These are phyloP conservation scores for Gossypium laxum DNA, from an alignment of 441 rosid species.

Conservation along the genomic window DNA sequence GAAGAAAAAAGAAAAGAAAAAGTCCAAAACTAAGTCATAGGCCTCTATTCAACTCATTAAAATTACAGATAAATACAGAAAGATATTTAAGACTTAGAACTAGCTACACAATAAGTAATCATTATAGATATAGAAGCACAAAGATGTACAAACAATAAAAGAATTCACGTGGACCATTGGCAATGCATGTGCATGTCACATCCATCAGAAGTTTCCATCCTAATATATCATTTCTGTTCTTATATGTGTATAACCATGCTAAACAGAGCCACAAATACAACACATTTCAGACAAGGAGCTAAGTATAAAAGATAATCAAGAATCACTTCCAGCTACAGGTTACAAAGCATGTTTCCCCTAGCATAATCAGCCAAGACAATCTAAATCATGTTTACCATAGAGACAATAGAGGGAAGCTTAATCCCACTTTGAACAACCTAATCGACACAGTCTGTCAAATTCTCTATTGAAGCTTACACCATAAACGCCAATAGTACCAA, in stretches of 20 bases:
- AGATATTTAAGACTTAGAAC: neutral
- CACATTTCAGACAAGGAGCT: neutral
- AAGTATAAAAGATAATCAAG: neutral
- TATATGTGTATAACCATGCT: neutral
- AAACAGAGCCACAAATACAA: neutral
- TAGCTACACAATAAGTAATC: neutral
- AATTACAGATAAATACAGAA: neutral
- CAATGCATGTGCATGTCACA: neutral
- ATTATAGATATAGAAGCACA: neutral
- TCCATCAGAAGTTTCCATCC: neutral
- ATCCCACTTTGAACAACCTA: neutral
- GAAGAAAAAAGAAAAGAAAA: conserved; percentile 17
- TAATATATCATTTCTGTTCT: neutral
- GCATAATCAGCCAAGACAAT: neutral
- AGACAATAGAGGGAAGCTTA: neutral
- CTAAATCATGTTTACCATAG: neutral
- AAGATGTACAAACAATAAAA: neutral
- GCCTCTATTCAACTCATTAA: neutral
- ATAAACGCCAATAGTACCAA: neutral
- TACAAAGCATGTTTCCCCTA: neutral
- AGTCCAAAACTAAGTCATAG: neutral
- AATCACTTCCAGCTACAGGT: neutral
- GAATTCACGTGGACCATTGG: neutral
- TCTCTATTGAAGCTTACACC: neutral
- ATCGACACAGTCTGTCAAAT: neutral